These are phyloP conservation scores for Amphibolis antarctica DNA, from an alignment of 106 monocot species.

Conservation along the genomic window DNA sequence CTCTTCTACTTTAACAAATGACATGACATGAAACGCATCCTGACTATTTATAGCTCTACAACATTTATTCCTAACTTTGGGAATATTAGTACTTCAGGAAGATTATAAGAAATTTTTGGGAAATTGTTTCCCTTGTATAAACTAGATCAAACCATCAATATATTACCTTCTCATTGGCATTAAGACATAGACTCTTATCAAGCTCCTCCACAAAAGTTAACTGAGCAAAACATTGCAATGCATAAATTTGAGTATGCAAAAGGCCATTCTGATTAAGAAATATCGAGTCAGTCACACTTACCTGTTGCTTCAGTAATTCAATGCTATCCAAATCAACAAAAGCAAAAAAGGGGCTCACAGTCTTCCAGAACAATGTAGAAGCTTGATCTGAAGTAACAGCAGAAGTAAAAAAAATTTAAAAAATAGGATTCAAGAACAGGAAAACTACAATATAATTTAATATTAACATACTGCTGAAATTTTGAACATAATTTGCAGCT, in stretches of 20 bases:
- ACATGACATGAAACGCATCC: no score
- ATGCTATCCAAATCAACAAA: slow-evolving; percentile 35
- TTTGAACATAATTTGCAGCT: slow-evolving; percentile 48
- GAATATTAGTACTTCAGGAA: no score
- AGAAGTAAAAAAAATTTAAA: not conserved
- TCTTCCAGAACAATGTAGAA: slow-evolving; percentile 66
- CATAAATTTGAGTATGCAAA: not conserved
- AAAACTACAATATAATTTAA: not conserved
- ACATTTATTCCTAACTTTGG: no score
- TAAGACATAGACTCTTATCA: slow-evolving; percentile 25
- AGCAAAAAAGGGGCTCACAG: slow-evolving; percentile 48
- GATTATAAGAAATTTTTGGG: no score
- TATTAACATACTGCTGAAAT: slow-evolving; percentile 27
- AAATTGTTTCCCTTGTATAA: not conserved
- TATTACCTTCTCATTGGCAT: not conserved
- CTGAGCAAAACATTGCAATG: slow-evolving; percentile 15
- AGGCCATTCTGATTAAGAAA: not conserved
- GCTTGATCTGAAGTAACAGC: slow-evolving; percentile 29
- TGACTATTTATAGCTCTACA: no score
- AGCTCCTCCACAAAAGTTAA: slow-evolving; percentile 54
- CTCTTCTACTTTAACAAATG: no score
- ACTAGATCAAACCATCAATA: slow-evolving; percentile 6
- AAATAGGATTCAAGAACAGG: not conserved
- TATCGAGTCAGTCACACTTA: slow-evolving; percentile 2
- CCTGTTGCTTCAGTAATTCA: slow-evolving; percentile 51